Evolutionary conservation across 164 flowering plant genomes (phyloP), one percentile per base, ranked within the genome.

Genomic region (Annona cherimola): DNA sequence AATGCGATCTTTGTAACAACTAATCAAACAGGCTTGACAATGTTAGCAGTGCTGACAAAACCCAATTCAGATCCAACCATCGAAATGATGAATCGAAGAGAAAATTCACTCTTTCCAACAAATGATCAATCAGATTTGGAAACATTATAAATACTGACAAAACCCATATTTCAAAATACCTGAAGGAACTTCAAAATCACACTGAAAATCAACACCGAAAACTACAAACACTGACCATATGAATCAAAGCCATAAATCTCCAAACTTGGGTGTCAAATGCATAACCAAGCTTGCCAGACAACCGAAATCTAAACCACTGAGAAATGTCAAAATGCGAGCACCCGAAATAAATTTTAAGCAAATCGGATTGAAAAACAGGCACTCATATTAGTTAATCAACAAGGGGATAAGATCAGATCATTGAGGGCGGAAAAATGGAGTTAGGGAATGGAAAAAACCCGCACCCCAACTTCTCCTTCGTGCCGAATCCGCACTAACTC

Each of bases 401-500:
- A 75, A 45, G 40, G 4, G 18, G n/a, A 59, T 61, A 67, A 70
- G 26, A 68, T 67, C 1, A 8, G 11, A 63, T 16, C 44, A 61
- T 39, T 40, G 35, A 20, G 69, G 59, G 9, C 41, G 68, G 67
- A 42, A 42, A 41, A 66, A 78, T 61, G 63, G 67, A n/a, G 42
- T 42, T 4, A 4, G 35, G 41, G 61, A 43, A 69, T 62, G n/a
- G 6, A 12, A 44, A 43, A 60, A 60, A 57, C 68, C 86, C 83
- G 54, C 40, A 91, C 98, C 94, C 87, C 95, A 69, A 80, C 77
- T 63, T 90, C 94, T 73, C 90, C 87, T 73, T 92, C 95, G 73
- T 92, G 86, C 2, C 92, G 90, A 76, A 92, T 89, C 82, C 88
- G 83, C 57, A 92, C 94, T 61, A 94, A 78, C 81, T 89, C 94